Base-by-base conservation (phyloP, 148 eudicot species). In the Heliosperma pusillum region DNA sequence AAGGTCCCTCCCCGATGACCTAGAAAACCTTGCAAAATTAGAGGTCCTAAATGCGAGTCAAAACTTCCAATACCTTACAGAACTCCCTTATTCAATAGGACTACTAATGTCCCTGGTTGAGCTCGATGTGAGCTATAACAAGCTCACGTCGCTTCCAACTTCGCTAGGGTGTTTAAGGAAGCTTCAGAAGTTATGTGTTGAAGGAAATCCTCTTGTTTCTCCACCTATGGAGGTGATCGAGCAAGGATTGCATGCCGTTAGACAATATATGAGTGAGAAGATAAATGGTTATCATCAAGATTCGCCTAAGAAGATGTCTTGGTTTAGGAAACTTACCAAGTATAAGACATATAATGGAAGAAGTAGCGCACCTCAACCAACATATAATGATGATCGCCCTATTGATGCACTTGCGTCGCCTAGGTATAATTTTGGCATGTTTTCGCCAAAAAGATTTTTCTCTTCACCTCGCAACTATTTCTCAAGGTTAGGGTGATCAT, bases 51-150 rank as follows among this genome's bases (percentile, higher is more conserved):
- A 91, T 66, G 78, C 79, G 3, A 89, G 93, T 81, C 97, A 91
- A 33, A 91, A 91, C 83, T 91, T 91, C 56, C 90, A 83, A 24
- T 84, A 87, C 83, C 88, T 91, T 3, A 22, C 69, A 17, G 73
- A 77, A 26, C 45, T 91, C 1, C 97, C 97, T 0, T 88, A 82
- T 71, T 89, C 93, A 11, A 33, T 85, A 1, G 97, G 97, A 76
- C 88, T 91, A 17, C 85, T 91, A 45, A 77, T 91, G 74, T 86
- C 93, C 21, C 88, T 91, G 2, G 75, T 86, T 3, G 97, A 91
- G 55, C 71, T 91, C 19, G 97, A 91, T 62, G 83, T 88, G 10
- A 91, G 97, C 75, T 86, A 91, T 85, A 91, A 91, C 73, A 81
- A 74, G 30, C 80, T 91, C 70, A 69, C 84, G 0, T 21, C 80